Evolutionary conservation across 371 early-diverging fungal species (phyloP).

Genomic region (Chytridium lagenaria): DNA sequence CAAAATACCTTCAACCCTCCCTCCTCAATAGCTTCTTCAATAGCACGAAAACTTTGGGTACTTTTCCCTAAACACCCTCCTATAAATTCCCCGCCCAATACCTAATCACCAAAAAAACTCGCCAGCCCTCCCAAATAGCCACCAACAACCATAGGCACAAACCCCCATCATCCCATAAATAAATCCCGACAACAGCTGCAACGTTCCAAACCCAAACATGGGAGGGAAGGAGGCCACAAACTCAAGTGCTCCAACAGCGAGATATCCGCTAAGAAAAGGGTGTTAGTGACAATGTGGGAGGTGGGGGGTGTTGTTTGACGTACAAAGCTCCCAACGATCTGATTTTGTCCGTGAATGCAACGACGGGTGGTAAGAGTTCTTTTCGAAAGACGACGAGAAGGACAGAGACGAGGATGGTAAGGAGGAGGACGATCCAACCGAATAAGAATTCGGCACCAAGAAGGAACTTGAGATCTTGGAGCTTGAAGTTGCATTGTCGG

Average conservation of each 20-base stretch:
- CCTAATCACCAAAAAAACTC: no score
- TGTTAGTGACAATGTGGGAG: neutral
- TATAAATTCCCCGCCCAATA: no score
- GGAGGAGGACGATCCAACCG: neutral
- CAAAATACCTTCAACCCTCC: conserved; percentile 68
- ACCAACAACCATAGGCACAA: conserved; percentile 63
- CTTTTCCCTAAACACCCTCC: neutral
- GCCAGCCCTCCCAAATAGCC: conserved; percentile 65
- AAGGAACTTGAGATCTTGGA: neutral
- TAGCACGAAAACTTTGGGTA: conserved; percentile 57
- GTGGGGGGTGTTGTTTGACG: neutral
- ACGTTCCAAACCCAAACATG: conserved; percentile 3
- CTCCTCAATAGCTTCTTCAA: conserved; percentile 69
- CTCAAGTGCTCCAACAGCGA: neutral
- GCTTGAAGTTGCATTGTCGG: no score
- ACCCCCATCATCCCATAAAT: conserved; percentile 47
- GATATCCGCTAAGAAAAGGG: neutral
- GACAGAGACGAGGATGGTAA: neutral
- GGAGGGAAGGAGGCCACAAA: conserved; percentile 7
- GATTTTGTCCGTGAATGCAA: neutral
- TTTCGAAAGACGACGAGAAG: neutral
- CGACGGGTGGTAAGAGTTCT: neutral
- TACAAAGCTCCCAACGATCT: neutral
- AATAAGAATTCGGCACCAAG: neutral
- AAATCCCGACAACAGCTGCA: neutral